A percentile compares a stretch with the other conserved stretches of the same genome.
These are phyloP conservation scores for Suillus occidentalis DNA, from an alignment of 768 basidiomycete species.

Conservation along the genomic window DNA sequence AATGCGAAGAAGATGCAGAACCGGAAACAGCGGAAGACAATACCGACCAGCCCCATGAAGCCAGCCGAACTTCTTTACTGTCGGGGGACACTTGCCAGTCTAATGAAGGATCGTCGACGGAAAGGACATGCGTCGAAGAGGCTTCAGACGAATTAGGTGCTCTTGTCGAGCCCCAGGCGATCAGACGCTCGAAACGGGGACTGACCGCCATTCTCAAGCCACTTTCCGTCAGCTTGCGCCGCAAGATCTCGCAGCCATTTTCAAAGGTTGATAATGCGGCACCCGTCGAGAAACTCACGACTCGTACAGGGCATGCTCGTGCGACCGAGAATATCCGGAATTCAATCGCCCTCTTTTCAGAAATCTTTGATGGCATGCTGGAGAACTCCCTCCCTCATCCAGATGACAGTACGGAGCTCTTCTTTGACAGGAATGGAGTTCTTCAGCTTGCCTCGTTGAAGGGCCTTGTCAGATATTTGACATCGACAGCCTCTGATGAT, in stretches of 20 bases:
- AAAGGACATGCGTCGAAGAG: slow-evolving; percentile 2
- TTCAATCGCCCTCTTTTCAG: slow-evolving; percentile 30
- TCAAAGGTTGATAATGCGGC: not conserved
- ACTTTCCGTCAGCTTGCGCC: slow-evolving; percentile 9
- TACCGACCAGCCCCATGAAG: too few relatives aligned
- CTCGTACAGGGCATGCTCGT: slow-evolving; percentile 20
- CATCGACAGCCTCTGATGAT: slow-evolving; percentile 37
- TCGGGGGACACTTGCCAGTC: not conserved
- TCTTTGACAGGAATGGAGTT: slow-evolving; percentile 25
- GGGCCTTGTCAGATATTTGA: slow-evolving; percentile 47
- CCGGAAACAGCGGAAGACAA: slow-evolving; percentile 1
- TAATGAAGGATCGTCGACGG: slow-evolving; percentile 1
- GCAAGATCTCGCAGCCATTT: slow-evolving; percentile 11
- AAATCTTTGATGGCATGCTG: slow-evolving; percentile 25
- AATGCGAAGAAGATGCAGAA: not conserved
- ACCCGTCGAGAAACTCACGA: not conserved
- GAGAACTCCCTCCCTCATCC: slow-evolving; percentile 32
- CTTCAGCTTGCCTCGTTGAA: slow-evolving; percentile 38
- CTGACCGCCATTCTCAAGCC: slow-evolving; percentile 19
- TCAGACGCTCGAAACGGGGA: slow-evolving; percentile 12
- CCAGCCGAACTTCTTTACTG: not conserved
- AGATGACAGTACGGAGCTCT: slow-evolving; percentile 31
- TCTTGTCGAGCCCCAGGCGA: not conserved
- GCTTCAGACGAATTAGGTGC: not conserved
- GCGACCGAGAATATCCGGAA: slow-evolving; percentile 26